Evolutionary conservation across 768 basidiomycete species (phyloP).

Genomic region (Pulveroboletus sp.): DNA sequence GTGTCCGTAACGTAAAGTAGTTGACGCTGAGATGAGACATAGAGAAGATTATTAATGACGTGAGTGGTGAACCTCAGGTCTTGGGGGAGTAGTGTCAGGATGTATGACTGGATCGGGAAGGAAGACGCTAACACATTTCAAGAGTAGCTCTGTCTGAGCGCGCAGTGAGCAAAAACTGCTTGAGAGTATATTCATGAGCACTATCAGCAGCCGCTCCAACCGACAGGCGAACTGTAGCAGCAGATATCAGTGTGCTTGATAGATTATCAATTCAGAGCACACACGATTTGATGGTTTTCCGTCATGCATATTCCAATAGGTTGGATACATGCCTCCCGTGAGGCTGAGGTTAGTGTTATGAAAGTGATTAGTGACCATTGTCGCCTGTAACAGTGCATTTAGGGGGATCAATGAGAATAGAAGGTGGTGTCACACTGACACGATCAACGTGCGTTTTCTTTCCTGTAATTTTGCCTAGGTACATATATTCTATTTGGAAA

Average conservation of each 20-base stretch:
- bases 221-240: constrained; percentile 38
- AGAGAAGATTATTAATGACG: constrained; percentile 62
- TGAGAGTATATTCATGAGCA: constrained; percentile 73
- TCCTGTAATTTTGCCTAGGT: constrained; percentile 74
- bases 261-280: constrained; percentile 15
- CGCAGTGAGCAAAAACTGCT: constrained; percentile 64
- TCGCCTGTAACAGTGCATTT: constrained; percentile 34
- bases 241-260: neutral
- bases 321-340: constrained; percentile 62
- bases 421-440: constrained; percentile 32
- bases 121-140: constrained; percentile 54
- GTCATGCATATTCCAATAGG: constrained; percentile 47
- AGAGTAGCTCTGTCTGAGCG: constrained; percentile 55
- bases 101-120: neutral
- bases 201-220: constrained; percentile 70
- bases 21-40: constrained; percentile 56
- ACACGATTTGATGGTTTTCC: constrained; percentile 46
- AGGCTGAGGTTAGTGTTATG: constrained; percentile 39
- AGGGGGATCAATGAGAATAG: neutral
- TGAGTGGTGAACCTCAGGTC: constrained; percentile 59
- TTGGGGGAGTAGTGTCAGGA: constrained; percentile 24
- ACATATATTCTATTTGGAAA: constrained; percentile 80
- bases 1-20: constrained; percentile 68
- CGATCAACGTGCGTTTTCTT: constrained; percentile 56
- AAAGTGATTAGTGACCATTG: constrained; percentile 46